These are phyloP conservation scores for Cyberlindnera maritima DNA, from an alignment of 805 yeast genomes.

Conservation along the genomic window DNA sequence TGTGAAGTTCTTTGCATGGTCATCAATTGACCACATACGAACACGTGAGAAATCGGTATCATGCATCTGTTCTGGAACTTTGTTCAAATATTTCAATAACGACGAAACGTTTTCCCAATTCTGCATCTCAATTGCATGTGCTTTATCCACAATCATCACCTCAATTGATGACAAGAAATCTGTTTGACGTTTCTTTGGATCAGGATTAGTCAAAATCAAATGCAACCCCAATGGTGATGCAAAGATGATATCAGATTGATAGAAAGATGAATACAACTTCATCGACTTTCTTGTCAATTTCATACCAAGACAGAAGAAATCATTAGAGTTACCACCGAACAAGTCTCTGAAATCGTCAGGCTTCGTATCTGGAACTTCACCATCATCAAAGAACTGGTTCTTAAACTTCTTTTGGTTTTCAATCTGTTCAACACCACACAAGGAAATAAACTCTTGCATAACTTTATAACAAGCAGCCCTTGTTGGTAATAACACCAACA, in stretches of 20 bases:
- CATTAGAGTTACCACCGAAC: slow-evolving; percentile 89
- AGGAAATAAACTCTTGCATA: slow-evolving; percentile 55
- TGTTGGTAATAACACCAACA: slow-evolving; percentile 78
- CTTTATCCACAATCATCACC: slow-evolving; percentile 72
- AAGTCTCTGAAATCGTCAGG: slow-evolving; percentile 80
- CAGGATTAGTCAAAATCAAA: slow-evolving; percentile 68
- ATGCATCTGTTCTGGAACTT: slow-evolving; percentile 74
- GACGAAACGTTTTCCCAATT: slow-evolving; percentile 83
- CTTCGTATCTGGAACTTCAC: slow-evolving; percentile 47
- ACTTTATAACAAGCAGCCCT: slow-evolving; percentile 73
- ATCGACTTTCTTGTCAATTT: slow-evolving; percentile 86
- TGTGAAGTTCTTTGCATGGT: slow-evolving; percentile 66
- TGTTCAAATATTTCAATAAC: slow-evolving; percentile 65
- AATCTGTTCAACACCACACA: slow-evolving; percentile 69
- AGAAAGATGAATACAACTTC: slow-evolving; percentile 80
- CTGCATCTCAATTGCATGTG: slow-evolving; percentile 86
- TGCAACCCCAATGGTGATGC: slow-evolving; percentile 92
- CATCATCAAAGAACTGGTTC: slow-evolving; percentile 60
- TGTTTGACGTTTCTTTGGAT: slow-evolving; percentile 55
- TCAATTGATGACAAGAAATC: slow-evolving; percentile 92
- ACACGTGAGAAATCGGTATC: slow-evolving; percentile 89
- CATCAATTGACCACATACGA: slow-evolving; percentile 90
- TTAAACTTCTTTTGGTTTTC: slow-evolving; percentile 79
- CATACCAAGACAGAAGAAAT: slow-evolving; percentile 86
- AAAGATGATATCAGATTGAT: slow-evolving; percentile 78